Base-by-base conservation (phyloP, 2,329 filamentous ascomycete species). In the Calonectria crousiana region DNA sequence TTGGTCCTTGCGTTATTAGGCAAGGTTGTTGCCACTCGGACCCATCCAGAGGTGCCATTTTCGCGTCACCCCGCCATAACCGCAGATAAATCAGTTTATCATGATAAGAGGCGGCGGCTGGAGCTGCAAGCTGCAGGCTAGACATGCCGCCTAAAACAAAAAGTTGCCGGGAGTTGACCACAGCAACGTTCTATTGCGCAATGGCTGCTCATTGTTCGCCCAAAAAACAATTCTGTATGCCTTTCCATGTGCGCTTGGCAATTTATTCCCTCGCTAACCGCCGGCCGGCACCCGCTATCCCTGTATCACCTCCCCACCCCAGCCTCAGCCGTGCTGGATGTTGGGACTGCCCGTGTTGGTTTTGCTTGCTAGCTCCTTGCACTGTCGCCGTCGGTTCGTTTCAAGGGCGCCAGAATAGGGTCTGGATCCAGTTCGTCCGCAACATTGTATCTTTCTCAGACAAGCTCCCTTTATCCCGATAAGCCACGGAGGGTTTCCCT, bases 1-100 rank as follows among this genome's bases (percentile, higher is more conserved):
- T 49, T 38, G 67, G 56, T 26, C 60, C 58, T 65, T 70, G 68
- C 68, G 56, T 65, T 52, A 70, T 65, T 70, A 51, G 68, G 56
- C 44, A 64, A 52, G 44, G 56, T 34, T 62, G 47, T 70, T 16
- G 68, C 56, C 56, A 65, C 56, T 62, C 34, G 56, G 68, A 70
- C 68, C 68, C 56, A 64, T 64, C 56, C 2, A 56, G 32, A 60
- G 53, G 56, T 49, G 30, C 36, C 41, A 62, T 69, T 68, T 67
- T 64, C 41, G 30, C 44, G 30, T 64, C 67, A 36, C 49, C 67
- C 67, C 67, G 67, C 67, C 67, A 69, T 64, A 64, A 62, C 52
- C 67, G 53, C 56, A 52, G 44, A 32, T 69, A 69, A 38, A 47
- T 65, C 38, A 18, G 10, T 65, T 32, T 65, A 62, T 62, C 56